phyloP scores from a whole-genome alignment of 768 basidiomycete species.

The Fistulinella prunicolor region DNA sequence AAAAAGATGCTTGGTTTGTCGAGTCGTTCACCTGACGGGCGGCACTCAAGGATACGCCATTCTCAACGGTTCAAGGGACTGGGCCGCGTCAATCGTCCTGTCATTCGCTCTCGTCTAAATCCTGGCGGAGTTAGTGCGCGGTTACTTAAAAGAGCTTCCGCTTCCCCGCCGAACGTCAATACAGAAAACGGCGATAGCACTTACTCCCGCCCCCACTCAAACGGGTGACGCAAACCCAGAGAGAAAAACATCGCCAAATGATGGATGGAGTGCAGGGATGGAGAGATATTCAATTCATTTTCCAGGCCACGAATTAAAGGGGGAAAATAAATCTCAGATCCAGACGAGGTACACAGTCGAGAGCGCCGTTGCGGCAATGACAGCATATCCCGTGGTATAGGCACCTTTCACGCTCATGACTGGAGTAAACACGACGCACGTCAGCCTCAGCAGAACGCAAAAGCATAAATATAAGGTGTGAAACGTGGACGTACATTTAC shows the following conservation, averaged over 20 bases:
- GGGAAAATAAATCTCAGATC: slow-evolving; percentile 8
- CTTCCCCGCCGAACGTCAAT: too few relatives aligned
- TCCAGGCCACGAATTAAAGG: neutral
- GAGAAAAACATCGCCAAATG: neutral
- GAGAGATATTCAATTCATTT: neutral
- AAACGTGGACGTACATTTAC: slow-evolving; percentile 66
- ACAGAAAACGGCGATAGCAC: neutral
- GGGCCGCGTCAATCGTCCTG: slow-evolving; percentile 11
- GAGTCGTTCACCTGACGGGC: too few relatives aligned
- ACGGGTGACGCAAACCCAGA: too few relatives aligned
- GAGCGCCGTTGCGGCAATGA: slow-evolving; percentile 74
- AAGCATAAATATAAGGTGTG: too few relatives aligned
- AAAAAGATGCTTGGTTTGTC: too few relatives aligned
- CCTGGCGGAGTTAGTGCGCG: too few relatives aligned
- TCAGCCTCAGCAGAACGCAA: neutral
- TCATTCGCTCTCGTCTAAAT: too few relatives aligned
- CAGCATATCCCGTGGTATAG: slow-evolving; percentile 80
- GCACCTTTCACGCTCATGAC: slow-evolving; percentile 79
- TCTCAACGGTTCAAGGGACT: too few relatives aligned
- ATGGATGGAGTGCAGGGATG: neutral
- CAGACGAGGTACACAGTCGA: slow-evolving; percentile 63
- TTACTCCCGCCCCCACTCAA: neutral
- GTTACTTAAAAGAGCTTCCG: too few relatives aligned
- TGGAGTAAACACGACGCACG: slow-evolving; percentile 28
- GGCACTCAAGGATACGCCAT: too few relatives aligned